Conservation (phyloP, 108 stramenopile genomes). For the Pseudonitzschia multiseries region DNA sequence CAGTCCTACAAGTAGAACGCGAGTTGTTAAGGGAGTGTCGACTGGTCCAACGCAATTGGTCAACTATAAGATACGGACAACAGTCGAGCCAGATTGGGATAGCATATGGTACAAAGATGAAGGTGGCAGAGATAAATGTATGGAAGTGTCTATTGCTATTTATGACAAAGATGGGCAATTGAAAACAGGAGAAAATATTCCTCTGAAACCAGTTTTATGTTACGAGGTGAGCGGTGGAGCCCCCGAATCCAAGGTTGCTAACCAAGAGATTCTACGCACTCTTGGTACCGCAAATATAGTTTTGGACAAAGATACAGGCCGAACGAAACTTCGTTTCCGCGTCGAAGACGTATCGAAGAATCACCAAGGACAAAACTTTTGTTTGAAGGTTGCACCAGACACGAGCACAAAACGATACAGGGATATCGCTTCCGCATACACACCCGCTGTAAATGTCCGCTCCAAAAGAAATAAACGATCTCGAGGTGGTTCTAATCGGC, state of each 20-base stretch:
- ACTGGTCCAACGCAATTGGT: constrained; percentile 38
- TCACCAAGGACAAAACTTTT: constrained; percentile 83
- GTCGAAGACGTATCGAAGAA: constrained; percentile 91
- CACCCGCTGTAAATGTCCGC: constrained; percentile 72
- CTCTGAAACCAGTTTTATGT: constrained; percentile 38
- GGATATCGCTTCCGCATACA: constrained; percentile 71
- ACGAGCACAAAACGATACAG: constrained; percentile 39
- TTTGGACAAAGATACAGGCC: constrained; percentile 41
- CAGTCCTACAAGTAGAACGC: constrained; percentile 4
- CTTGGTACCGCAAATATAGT: constrained; percentile 37
- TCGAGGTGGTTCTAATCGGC: constrained; percentile 9
- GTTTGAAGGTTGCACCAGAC: constrained; percentile 60
- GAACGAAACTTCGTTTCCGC: constrained; percentile 55
- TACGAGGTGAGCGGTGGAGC: constrained; percentile 31
- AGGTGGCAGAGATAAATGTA: constrained; percentile 88
- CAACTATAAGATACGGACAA: constrained; percentile 42
- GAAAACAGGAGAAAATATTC: constrained; percentile 35
- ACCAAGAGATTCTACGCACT: constrained; percentile 75
- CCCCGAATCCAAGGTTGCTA: constrained; percentile 44
- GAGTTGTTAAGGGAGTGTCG: constrained; percentile 6
- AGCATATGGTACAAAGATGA: constrained; percentile 91
- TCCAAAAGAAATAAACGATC: constrained; percentile 78
- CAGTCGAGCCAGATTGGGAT: constrained; percentile 45
- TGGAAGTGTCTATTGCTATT: constrained; percentile 61
- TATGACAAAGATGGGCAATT: constrained; percentile 49